Percentiles rank a stretch among this genome's conserved stretches.
phyloP scores from a whole-genome alignment of 306 rosid species.

The Casuarina equisetifolia region DNA sequence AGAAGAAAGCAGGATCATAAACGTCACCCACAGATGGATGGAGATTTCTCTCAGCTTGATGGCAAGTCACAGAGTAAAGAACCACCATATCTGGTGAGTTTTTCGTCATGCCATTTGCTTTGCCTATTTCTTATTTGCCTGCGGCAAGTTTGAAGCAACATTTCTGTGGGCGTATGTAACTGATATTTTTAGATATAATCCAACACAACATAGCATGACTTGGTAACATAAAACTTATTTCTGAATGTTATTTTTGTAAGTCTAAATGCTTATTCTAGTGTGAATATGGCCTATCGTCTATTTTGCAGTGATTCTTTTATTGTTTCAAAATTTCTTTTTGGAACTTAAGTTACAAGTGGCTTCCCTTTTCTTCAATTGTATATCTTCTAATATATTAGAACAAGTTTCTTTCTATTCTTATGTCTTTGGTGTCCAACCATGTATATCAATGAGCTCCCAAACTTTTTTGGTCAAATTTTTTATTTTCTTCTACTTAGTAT shows the following conservation, averaged over 20 bases:
- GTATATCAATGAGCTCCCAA: background rate
- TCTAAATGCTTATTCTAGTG: background rate
- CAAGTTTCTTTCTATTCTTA: background rate
- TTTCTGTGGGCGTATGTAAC: conserved; percentile 9
- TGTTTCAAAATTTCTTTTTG: background rate
- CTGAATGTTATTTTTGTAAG: background rate
- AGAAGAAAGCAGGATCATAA: conserved; percentile 46
- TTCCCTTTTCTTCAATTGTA: too few species aligned
- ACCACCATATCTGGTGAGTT: conserved; percentile 50
- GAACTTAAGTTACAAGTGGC: background rate
- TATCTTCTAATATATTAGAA: too few species aligned
- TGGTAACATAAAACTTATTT: background rate
- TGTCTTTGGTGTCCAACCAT: too few species aligned
- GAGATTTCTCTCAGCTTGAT: conserved; percentile 38
- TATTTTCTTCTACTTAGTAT: background rate
- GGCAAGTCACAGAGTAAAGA: conserved; percentile 41
- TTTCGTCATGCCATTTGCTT: conserved; percentile 3
- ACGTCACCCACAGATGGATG: conserved; percentile 39
- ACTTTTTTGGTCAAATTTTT: background rate
- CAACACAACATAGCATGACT: background rate
- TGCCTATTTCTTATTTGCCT: background rate
- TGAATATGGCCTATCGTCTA: conserved; percentile 1
- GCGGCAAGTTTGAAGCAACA: background rate
- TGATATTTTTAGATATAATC: background rate
- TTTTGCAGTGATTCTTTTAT: background rate